Conservation (phyloP, 75 land plant genomes). For the Cunninghamia lanceolata region DNA sequence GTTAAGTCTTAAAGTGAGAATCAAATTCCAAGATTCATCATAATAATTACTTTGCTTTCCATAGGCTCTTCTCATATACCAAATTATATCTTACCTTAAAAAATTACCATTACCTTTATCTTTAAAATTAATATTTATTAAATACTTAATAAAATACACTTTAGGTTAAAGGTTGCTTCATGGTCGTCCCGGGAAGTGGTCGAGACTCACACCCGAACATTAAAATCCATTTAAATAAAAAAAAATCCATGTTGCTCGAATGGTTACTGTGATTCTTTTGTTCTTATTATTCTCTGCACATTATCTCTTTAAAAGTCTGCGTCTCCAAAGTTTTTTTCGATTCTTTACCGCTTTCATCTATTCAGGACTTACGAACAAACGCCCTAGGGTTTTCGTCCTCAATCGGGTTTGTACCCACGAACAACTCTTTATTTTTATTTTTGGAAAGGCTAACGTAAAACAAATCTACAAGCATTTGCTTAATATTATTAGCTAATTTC, state of each 20-base stretch:
- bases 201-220: background rate
- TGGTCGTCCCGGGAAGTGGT: background rate
- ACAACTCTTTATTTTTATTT: background rate
- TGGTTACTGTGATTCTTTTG: background rate
- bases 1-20: no score
- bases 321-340: background rate
- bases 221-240: background rate
- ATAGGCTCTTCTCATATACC: no score
- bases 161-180: background rate
- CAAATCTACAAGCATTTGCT: background rate
- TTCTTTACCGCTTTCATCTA: no score
- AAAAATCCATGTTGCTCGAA: background rate
- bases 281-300: background rate
- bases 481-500: background rate
- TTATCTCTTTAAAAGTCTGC: background rate
- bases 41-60: no score
- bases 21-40: no score
- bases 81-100: no score
- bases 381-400: background rate
- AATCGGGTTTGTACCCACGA: background rate
- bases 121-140: no score
- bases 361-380: background rate
- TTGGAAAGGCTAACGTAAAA: background rate
- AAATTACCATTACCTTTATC: no score
- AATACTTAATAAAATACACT: background rate